Base-by-base conservation (phyloP, 1,284 basidiomycete genomes). In the Apiotrichum porosum region DNA sequence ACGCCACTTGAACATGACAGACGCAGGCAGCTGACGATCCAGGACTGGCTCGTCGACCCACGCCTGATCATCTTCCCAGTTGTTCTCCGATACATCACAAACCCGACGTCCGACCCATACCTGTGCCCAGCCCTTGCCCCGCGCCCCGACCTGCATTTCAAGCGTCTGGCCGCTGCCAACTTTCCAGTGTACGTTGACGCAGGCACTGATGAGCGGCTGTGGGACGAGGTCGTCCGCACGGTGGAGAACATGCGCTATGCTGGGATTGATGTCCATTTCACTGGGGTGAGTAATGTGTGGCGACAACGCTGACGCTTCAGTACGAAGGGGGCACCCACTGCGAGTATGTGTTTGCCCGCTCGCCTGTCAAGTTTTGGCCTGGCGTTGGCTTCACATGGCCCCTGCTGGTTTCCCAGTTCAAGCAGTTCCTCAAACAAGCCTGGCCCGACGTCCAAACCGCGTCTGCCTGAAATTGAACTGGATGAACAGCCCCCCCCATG, bases 371-470 rank as follows among this genome's bases (percentile, higher is more conserved):
- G 19, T 22, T 42, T 5, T 53, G 47, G 43, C 33, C 37, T 1
- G 51, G 47, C 10, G 42, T 44, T 3, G 51, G 51, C 2, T 53
- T 46, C 30, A 42, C 51, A 9, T 53, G 47, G 47, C 47, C 47
- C 10, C 36, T 49, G 26, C 18, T 52, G 10, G 39, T 31, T 5
- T 10, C 10, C 19, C n/a, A 26, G 28, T 41, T 41, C 30, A 26
- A 28, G 17, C 2, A 31, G 14, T 41, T 41, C 30, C 26, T 41
- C 30, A 14, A 13, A 19, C 22, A 41, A 14, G 30, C 39, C 3
- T 41, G 39, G 39, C 26, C 38, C 24, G 38, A 30, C 38, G 28
- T 18, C 17, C 18, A 30, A n/a, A n/a, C n/a, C n/a, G n/a, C n/a
- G n/a, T n/a, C n/a, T n/a, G n/a, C n/a, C n/a, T n/a, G n/a, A n/a